Base-by-base conservation (phyloP, 768 basidiomycete species). In the Suillus bovinus region DNA sequence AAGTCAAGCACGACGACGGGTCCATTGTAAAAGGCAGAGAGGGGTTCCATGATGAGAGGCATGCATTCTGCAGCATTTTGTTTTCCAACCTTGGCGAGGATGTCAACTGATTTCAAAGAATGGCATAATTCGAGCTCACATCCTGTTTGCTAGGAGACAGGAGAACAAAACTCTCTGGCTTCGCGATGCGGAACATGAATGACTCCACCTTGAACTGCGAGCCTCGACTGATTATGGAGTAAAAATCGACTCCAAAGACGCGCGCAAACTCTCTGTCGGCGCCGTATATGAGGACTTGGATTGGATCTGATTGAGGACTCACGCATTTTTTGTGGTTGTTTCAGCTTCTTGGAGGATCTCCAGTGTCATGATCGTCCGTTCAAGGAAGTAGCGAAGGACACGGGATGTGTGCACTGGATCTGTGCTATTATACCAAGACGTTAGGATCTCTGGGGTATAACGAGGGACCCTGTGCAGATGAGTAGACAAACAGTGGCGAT, bases 151-250 rank as follows among this genome's bases (percentile, higher is more conserved):
- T 96, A 0, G 97, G 97, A 0, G 96, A 98, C 14, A 96, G 78
- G 5, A 99, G 78, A 24, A 98, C 84, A 66, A 95, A 95, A 66
- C 84, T 91, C 72, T 99, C 97, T 0, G 97, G 95, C 74, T 99
- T 99, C 20, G 93, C 92, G 54, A 99, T 94, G 22, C 96, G 88
- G 74, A 97, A 96, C 90, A 99, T 90, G 78, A 99, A 96, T 0
- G 95, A 95, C 77, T 99, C 97, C 31, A 99, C 97, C 77, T 99
- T 99, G 81, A 94, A 99, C 70, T 99, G 97, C 1, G 95, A 97
- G 0, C 97, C 97, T 36, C 97, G 86, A 63, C 86, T 94, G 65
- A 97, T 85, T 36, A 98, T 96, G 4, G 95, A 97, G 71, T 89
- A 93, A 72, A 98, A 99, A 75, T 99, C 97, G 49, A 99, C 89